Evolutionary conservation across 352 stramenopile genomes (phyloP).

Genomic region (Phytophthora cactorum): DNA sequence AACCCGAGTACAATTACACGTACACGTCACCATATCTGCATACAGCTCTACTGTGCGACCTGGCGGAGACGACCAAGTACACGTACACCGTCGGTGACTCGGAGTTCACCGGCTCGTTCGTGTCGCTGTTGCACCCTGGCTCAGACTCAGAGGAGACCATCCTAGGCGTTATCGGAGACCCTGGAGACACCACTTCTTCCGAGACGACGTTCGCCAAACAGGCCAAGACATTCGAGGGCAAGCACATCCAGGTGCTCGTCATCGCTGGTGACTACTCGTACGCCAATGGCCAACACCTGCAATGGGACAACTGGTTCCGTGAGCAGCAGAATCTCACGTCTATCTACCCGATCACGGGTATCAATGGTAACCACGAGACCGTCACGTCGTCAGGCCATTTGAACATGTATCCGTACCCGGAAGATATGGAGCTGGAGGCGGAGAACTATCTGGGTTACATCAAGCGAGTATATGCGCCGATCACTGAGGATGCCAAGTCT

Average conservation of each 20-base stretch:
- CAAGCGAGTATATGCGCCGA: conserved; percentile 55
- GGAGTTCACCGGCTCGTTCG: conserved; percentile 45
- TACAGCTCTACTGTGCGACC: conserved; percentile 52
- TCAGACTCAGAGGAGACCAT: conserved; percentile 49
- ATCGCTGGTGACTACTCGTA: conserved; percentile 73
- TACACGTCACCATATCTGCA: conserved; percentile 60
- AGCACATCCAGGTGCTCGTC: conserved; percentile 51
- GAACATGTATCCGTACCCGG: conserved; percentile 48
- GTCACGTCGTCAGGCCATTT: conserved; percentile 47
- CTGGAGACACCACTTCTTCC: conserved; percentile 45
- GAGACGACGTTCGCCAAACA: conserved; percentile 42
- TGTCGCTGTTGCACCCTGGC: conserved; percentile 36
- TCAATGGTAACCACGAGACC: conserved; percentile 79
- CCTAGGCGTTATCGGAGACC: conserved; percentile 47
- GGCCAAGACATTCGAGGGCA: conserved; percentile 44
- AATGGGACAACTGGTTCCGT: conserved; percentile 74
- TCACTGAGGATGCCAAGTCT: conserved; percentile 47
- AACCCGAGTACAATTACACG: conserved; percentile 54
- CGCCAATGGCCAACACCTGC: conserved; percentile 62
- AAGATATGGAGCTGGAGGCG: conserved; percentile 36
- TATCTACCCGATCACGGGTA: conserved; percentile 50
- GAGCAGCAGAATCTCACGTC: conserved; percentile 58
- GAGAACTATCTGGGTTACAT: conserved; percentile 55
- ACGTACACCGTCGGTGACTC: conserved; percentile 48
- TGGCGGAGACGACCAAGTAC: conserved; percentile 50